These are phyloP conservation scores for Anacardium occidentale DNA, from an alignment of 345 rosid species.

Conservation along the genomic window DNA sequence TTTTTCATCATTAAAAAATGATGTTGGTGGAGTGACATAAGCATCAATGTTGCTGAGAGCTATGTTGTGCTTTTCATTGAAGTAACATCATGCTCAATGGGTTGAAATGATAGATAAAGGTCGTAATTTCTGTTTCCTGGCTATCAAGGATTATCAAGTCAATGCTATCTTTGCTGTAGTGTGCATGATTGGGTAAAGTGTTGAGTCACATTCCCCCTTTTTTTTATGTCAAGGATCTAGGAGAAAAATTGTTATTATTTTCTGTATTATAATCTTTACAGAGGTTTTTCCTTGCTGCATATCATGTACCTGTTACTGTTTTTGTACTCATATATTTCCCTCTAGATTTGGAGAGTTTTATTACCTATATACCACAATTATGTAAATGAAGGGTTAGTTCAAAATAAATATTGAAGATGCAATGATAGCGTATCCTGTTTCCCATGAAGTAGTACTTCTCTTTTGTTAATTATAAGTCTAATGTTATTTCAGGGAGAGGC, in stretches of 20 bases:
- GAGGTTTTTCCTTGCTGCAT: not conserved
- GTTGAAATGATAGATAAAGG: not conserved
- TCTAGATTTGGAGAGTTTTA: not conserved
- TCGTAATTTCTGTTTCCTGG: not conserved
- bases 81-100: slow-evolving; percentile 5
- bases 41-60: not conserved
- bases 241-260: not conserved
- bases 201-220: not conserved
- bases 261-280: not conserved
- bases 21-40: not conserved
- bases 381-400: not conserved
- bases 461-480: slow-evolving; percentile 22
- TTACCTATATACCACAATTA: too few relatives aligned
- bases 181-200: not conserved
- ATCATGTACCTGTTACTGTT: not conserved
- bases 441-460: not conserved
- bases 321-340: not conserved
- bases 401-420: not conserved
- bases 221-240: not conserved
- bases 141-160: slow-evolving; percentile 4
- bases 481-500: slow-evolving; percentile 86
- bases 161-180: not conserved
- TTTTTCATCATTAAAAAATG: not conserved
- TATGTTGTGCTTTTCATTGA: not conserved
- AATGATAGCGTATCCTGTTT: not conserved